Evolutionary conservation across 805 yeast genomes (phyloP).

Genomic region (Spathaspora gorwiae): DNA sequence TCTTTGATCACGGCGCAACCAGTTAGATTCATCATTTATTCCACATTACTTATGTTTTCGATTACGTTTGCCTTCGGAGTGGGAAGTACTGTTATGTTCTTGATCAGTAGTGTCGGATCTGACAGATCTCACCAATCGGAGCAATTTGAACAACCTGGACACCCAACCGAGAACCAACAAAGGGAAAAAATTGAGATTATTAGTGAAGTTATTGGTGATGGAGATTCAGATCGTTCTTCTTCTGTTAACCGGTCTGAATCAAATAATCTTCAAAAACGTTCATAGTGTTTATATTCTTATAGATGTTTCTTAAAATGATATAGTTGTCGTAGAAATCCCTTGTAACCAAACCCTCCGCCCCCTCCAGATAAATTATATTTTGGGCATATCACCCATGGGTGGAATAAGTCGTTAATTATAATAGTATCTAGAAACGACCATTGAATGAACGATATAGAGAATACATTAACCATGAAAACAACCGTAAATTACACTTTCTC

Average conservation of each 20-base stretch:
- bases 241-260: too few species aligned
- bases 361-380: too few species aligned
- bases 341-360: too few species aligned
- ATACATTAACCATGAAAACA: too few species aligned
- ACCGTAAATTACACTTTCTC: too few species aligned
- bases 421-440: too few species aligned
- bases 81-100: slow-evolving; percentile 7
- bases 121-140: neutral
- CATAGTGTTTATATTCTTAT: too few species aligned
- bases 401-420: too few species aligned
- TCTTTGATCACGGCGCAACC: slow-evolving; percentile 43
- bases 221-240: neutral
- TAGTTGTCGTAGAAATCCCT: too few species aligned
- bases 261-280: too few species aligned
- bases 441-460: too few species aligned
- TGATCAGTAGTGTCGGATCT: slow-evolving; percentile 2
- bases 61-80: slow-evolving; percentile 43
- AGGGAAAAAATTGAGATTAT: neutral
- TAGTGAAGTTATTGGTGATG: slow-evolving; percentile 1
- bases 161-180: neutral
- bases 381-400: too few species aligned
- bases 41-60: slow-evolving; percentile 35
- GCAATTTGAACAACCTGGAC: neutral
- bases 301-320: neutral
- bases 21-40: slow-evolving; percentile 45